phyloP scores from a whole-genome alignment of 345 rosid genomes.

The Geranium rotundifolium region DNA sequence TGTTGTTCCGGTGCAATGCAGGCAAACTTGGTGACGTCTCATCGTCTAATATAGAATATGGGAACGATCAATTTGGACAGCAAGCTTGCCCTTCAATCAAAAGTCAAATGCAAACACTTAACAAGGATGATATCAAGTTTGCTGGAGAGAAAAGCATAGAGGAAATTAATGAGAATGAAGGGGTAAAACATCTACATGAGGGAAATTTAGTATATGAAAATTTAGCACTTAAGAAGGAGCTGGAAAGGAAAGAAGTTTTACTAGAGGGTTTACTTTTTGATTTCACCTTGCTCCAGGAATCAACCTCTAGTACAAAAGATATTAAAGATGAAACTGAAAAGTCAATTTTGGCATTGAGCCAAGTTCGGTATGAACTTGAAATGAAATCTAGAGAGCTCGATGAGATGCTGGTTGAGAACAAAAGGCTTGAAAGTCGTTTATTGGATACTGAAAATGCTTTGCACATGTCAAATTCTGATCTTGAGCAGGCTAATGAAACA shows the following conservation, averaged over 20 bases:
- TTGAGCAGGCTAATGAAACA: slow-evolving; percentile 44
- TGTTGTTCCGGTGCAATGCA: slow-evolving; percentile 37
- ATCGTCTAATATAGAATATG: slow-evolving; percentile 16
- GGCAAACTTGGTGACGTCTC: slow-evolving; percentile 25
- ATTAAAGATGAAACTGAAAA: slow-evolving; percentile 64
- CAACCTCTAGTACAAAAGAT: slow-evolving; percentile 59
- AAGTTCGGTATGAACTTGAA: slow-evolving; percentile 48
- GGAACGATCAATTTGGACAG: slow-evolving; percentile 11
- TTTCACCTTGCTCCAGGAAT: slow-evolving; percentile 78
- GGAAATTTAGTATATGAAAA: slow-evolving; percentile 32
- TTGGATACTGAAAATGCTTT: slow-evolving; percentile 46
- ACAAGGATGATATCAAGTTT: slow-evolving; percentile 10
- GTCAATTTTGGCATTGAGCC: slow-evolving; percentile 33
- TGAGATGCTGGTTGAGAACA: slow-evolving; percentile 36
- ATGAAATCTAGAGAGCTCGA: slow-evolving; percentile 53
- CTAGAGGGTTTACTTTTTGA: slow-evolving; percentile 85
- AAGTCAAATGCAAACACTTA: slow-evolving; percentile 8
- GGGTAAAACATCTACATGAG: slow-evolving; percentile 19
- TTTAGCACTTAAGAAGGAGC: slow-evolving; percentile 47
- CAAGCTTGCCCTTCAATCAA: slow-evolving; percentile 12
- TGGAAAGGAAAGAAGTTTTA: slow-evolving; percentile 66
- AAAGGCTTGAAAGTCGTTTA: slow-evolving; percentile 40
- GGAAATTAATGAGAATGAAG: slow-evolving; percentile 17
- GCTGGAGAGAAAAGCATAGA: slow-evolving; percentile 14
- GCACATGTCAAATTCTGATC: slow-evolving; percentile 31